Conservation (phyloP, 805 yeast genomes). For the Saccharomycopsis schoenii region DNA sequence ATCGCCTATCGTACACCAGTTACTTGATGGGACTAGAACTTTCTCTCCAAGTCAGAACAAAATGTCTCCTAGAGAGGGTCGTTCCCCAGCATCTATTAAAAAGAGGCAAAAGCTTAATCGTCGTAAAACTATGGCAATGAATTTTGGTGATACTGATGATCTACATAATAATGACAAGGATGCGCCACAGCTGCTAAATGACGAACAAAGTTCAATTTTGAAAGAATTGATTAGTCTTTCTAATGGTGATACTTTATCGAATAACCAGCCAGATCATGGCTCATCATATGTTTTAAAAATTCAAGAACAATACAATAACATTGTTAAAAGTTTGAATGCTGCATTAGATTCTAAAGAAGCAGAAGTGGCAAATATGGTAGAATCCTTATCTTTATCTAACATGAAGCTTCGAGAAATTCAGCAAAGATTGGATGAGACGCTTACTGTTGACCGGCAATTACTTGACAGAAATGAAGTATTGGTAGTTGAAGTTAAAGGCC, state of each 20-base stretch:
- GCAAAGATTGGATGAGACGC: constrained; percentile 7
- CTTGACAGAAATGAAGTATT: constrained; percentile 18
- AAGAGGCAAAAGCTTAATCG: neutral
- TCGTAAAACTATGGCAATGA: neutral
- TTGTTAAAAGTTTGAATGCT: constrained; percentile 11
- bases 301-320: constrained; percentile 18
- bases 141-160: neutral
- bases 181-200: neutral
- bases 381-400: constrained; percentile 9
- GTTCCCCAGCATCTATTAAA: neutral
- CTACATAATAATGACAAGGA: neutral
- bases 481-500: constrained; percentile 18
- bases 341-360: constrained; percentile 16
- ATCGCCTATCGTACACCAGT: neutral
- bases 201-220: constrained; percentile 5
- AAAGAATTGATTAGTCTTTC: constrained; percentile 11
- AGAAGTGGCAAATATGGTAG: constrained; percentile 6
- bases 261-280: neutral
- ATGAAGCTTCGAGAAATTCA: constrained; percentile 5
- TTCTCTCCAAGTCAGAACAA: neutral
- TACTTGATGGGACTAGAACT: neutral
- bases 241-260: neutral
- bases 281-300: constrained; percentile 21
- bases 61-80: neutral
- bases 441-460: constrained; percentile 17